phyloP scores from a whole-genome alignment of 2,329 filamentous ascomycete species.

The Exophiala bonariae region DNA sequence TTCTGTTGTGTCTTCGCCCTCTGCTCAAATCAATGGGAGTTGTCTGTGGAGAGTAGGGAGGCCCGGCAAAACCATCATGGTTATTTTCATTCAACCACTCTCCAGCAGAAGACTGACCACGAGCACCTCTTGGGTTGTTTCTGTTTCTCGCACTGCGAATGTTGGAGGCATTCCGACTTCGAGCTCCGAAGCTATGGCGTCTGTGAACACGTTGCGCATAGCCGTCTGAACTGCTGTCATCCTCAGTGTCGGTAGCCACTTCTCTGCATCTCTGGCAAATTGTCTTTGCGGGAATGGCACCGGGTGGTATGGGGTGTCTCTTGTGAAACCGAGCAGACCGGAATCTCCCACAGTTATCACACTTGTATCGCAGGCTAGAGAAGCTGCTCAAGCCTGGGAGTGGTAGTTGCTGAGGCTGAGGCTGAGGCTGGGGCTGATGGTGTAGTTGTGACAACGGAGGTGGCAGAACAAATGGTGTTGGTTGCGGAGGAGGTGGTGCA shows the following conservation, averaged over 20 bases:
- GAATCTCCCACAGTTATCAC: constrained; percentile 26
- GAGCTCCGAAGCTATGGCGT: constrained; percentile 9
- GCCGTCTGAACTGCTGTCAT: constrained; percentile 18
- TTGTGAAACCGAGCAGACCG: constrained; percentile 27
- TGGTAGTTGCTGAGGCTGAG: neutral
- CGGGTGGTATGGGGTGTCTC: constrained; percentile 24
- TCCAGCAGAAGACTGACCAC: constrained; percentile 1
- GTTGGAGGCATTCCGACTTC: neutral
- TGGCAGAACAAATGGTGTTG: constrained; percentile 2
- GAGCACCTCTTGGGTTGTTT: constrained; percentile 1
- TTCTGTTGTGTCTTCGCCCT: no score
- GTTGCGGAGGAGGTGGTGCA: constrained; percentile 1
- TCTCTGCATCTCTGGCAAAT: constrained; percentile 26
- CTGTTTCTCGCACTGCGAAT: neutral
- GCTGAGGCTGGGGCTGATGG: no score
- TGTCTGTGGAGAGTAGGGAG: neutral
- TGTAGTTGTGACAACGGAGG: neutral
- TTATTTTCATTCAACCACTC: neutral
- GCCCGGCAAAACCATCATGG: neutral
- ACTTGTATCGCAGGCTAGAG: constrained; percentile 26
- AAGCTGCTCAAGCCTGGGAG: neutral
- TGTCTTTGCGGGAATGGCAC: constrained; percentile 23
- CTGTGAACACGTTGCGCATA: constrained; percentile 5
- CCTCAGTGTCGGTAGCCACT: constrained; percentile 24
- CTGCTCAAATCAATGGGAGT: no score